Evolutionary conservation across 495 filamentous ascomycete genomes (phyloP), one percentile per base, ranked within the genome.

Genomic region (Xanthoparmelia taractica): DNA sequence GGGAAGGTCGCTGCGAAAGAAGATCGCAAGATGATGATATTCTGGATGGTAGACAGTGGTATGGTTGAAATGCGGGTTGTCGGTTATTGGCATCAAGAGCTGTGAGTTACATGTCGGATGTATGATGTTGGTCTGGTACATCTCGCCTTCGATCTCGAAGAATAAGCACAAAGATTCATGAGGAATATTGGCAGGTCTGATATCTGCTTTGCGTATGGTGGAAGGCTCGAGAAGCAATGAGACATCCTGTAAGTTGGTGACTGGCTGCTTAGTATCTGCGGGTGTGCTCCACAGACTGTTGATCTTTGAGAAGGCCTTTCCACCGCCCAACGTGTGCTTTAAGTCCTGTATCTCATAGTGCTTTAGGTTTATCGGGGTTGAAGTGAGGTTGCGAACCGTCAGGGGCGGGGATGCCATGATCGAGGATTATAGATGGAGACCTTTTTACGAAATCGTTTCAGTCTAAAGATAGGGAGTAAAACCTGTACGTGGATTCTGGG

Each of bases 371-470:
- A 97, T 76, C 1, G 85, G 78, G 8, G 80, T 89, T 65, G 84
- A 77, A 43, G 92, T 93, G 62, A 96, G 80, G 72, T 98, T 98
- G 67, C 93, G 92, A 72, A 98, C 85, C 8, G 84, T 91, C 52
- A 97, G 74, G 23, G 69, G 65, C 36, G 65, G 62, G 43, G 61
- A 27, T 29, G 45, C 60, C 70, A 73, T 72, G 4, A 18, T 47
- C 18, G 43, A 27, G 8, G 15, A 58, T 12, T 1, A 33, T 33
- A 10, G 31, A 29, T n/a, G 23, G n/a, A 40, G 23, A 41, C 18
- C 15, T 57, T 6, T n/a, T 6, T 34, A 38, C 23, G 20, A 11
- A 29, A 12, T 27, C 13, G 1, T 38, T 17, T 47, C 6, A n/a
- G 47, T 50, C n/a, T 25, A 57, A 31, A 33, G 8, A 23, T 23